Evolutionary conservation across 1,284 basidiomycete genomes (phyloP).

Genomic region (Puccinia triticina): DNA sequence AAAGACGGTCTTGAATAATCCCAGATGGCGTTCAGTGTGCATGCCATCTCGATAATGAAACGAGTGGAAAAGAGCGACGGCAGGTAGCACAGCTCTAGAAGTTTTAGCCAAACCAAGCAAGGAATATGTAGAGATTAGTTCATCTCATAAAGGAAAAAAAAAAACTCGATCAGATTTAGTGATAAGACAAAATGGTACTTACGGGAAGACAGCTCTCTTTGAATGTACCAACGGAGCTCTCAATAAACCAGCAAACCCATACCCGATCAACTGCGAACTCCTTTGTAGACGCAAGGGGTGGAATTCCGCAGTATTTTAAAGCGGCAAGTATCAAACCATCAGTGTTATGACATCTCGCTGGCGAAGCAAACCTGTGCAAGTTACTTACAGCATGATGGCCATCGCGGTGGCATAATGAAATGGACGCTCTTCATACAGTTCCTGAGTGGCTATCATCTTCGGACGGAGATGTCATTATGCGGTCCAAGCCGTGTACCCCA

Average conservation of each 20-base stretch:
- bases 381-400: slow-evolving; percentile 48
- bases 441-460: slow-evolving; percentile 50
- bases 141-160: too few species aligned
- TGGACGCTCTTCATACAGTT: slow-evolving; percentile 48
- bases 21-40: slow-evolving; percentile 29
- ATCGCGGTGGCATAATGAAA: slow-evolving; percentile 48
- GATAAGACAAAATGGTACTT: not conserved
- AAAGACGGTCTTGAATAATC: slow-evolving; percentile 43
- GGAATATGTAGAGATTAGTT: too few species aligned
- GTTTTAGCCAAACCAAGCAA: not conserved
- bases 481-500: not conserved
- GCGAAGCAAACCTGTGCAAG: not conserved
- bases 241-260: slow-evolving; percentile 44
- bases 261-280: slow-evolving; percentile 49
- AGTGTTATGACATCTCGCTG: not conserved
- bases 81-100: slow-evolving; percentile 31
- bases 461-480: not conserved
- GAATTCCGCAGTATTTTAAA: not conserved
- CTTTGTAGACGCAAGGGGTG: not conserved
- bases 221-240: slow-evolving; percentile 27
- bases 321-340: not conserved
- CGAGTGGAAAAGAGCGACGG: slow-evolving; percentile 49
- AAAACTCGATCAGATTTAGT: not conserved
- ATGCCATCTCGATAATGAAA: slow-evolving; percentile 39
- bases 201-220: slow-evolving; percentile 47